A percentile compares a stretch with the other conserved stretches of the same genome.
Conservation (phyloP, 768 basidiomycete genomes). For the Trametes punicea region DNA sequence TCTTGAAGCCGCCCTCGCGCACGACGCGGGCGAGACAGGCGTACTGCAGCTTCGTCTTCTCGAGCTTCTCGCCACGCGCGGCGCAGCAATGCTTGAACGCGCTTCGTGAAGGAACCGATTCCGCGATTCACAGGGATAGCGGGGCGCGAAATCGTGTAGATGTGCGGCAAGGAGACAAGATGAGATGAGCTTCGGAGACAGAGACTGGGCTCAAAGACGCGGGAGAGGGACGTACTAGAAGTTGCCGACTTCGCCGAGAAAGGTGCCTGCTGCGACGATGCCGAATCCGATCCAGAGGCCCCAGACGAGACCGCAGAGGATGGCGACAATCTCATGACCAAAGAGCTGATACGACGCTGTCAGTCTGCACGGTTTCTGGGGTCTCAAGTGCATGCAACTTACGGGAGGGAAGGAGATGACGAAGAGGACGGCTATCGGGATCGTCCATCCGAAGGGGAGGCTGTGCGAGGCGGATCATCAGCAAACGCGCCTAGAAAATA, state of each 20-base stretch:
- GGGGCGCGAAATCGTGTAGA: background rate
- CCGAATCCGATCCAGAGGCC: slow-evolving; percentile 84
- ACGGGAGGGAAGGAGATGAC: slow-evolving; percentile 43
- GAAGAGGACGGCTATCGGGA: slow-evolving; percentile 44
- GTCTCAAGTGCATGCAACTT: slow-evolving; percentile 8
- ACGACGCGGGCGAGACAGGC: slow-evolving; percentile 56
- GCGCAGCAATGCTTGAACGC: slow-evolving; percentile 82
- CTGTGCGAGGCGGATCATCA: slow-evolving; percentile 10
- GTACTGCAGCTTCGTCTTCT: slow-evolving; percentile 42
- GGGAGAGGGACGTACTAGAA: slow-evolving; percentile 62
- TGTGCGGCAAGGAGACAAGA: background rate
- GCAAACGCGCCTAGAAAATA: background rate
- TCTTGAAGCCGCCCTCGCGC: slow-evolving; percentile 84
- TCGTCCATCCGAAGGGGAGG: slow-evolving; percentile 35
- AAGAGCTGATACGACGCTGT: slow-evolving; percentile 56
- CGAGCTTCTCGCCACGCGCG: slow-evolving; percentile 68
- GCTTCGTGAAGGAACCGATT: slow-evolving; percentile 34
- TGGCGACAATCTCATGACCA: slow-evolving; percentile 88
- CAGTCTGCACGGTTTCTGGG: slow-evolving; percentile 17
- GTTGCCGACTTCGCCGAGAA: slow-evolving; percentile 84
- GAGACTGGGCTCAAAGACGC: background rate
- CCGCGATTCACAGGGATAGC: background rate
- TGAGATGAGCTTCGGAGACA: background rate
- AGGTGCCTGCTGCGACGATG: slow-evolving; percentile 80
- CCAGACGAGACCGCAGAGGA: slow-evolving; percentile 89